Conservation (phyloP, 805 yeast genomes). For the Saturnispora galanensis region DNA sequence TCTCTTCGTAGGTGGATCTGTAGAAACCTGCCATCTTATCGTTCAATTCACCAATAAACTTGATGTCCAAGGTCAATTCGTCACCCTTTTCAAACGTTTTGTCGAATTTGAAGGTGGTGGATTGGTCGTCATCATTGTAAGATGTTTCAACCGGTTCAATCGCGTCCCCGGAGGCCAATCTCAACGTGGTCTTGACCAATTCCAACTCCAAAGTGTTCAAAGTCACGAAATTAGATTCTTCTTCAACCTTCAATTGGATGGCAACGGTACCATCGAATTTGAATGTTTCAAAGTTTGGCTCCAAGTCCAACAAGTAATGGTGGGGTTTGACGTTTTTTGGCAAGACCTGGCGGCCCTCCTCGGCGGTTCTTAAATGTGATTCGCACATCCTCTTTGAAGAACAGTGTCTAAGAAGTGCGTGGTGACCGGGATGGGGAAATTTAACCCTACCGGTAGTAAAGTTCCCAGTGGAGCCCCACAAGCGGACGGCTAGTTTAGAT, state of each 20-base stretch:
- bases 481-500: not conserved
- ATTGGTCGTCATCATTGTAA: constrained; percentile 49
- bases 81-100: constrained; percentile 23
- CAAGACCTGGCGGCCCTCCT: constrained; percentile 23
- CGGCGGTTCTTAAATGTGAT: not conserved
- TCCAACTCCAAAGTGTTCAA: constrained; percentile 31
- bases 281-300: constrained; percentile 29
- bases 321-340: constrained; percentile 55
- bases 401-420: constrained; percentile 2
- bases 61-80: constrained; percentile 25
- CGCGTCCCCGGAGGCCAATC: constrained; percentile 11
- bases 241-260: constrained; percentile 39
- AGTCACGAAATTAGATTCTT: constrained; percentile 37
- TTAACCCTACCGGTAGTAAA: too few species aligned
- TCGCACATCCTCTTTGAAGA: constrained; percentile 6
- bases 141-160: constrained; percentile 15
- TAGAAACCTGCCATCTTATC: constrained; percentile 52
- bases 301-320: constrained; percentile 58
- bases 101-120: constrained; percentile 51
- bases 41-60: constrained; percentile 37
- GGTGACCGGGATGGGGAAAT: not conserved
- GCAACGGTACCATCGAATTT: constrained; percentile 43
- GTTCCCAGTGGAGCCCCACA: not conserved
- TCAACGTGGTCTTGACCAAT: constrained; percentile 16
- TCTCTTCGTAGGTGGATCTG: constrained; percentile 37